A percentile compares a stretch with the other conserved stretches of the same genome.
phyloP scores from a whole-genome alignment of 148 eudicot species.

The Dysphania ambrosioides region DNA sequence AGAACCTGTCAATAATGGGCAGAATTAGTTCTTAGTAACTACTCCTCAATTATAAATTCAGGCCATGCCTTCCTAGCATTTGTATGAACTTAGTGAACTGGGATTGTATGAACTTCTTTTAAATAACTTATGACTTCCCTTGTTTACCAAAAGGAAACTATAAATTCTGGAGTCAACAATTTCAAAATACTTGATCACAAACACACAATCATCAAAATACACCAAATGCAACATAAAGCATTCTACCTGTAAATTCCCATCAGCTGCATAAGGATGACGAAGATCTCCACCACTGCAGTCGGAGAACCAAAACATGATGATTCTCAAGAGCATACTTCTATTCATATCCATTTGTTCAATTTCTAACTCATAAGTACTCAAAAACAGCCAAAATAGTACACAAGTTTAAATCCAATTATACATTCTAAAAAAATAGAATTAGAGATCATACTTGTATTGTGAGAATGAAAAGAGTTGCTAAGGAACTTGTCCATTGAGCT shows the following conservation, averaged over 20 bases:
- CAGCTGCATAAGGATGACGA: conserved; percentile 54
- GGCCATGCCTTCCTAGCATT: no score
- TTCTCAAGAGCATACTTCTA: conserved; percentile 1
- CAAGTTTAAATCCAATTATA: neutral
- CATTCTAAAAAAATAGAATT: neutral
- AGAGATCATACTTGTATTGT: conserved; percentile 62
- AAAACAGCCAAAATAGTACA: neutral
- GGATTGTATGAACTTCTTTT: no score
- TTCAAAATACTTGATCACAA: neutral
- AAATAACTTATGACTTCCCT: no score
- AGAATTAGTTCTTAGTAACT: conserved; percentile 19
- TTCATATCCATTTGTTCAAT: neutral
- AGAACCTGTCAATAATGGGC: conserved; percentile 44
- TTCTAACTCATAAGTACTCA: neutral
- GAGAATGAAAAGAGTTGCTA: conserved; percentile 51
- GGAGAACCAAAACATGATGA: conserved; percentile 20
- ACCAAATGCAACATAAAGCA: neutral
- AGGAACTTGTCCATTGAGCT: conserved; percentile 72
- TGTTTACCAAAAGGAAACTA: no score
- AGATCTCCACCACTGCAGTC: conserved; percentile 59
- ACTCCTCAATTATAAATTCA: no score
- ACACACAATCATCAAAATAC: neutral
- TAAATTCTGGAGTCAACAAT: neutral
- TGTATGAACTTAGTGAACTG: no score
- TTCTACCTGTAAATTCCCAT: conserved; percentile 36